Evolutionary conservation across 2,329 filamentous ascomycete species (phyloP).

Genomic region (Metarhizium brunneum): DNA sequence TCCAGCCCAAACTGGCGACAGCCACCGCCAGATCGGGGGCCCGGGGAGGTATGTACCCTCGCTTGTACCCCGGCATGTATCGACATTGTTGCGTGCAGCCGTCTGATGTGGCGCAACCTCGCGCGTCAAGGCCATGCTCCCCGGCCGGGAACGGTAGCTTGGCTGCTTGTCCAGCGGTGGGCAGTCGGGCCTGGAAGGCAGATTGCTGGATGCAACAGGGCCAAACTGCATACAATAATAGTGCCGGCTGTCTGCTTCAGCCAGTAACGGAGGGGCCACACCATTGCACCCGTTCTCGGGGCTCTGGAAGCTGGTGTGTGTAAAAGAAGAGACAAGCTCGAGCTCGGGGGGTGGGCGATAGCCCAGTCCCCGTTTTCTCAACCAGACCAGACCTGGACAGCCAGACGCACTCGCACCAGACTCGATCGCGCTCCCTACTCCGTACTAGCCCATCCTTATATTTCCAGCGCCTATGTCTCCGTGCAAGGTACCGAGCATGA

Average conservation of each 20-base stretch:
- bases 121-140: neutral
- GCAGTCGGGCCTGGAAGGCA: neutral
- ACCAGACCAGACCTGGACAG: too few species aligned
- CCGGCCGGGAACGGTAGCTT: slow-evolving; percentile 6
- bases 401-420: neutral
- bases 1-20: neutral
- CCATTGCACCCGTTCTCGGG: neutral
- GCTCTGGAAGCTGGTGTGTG: neutral
- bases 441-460: neutral
- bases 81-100: slow-evolving; percentile 1
- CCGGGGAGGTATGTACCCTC: neutral
- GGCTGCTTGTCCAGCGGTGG: neutral
- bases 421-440: neutral
- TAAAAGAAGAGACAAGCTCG: neutral
- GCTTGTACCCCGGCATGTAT: neutral
- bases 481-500: neutral
- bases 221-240: neutral
- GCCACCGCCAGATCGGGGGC: neutral
- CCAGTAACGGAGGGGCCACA: neutral
- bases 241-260: neutral
- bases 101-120: slow-evolving; percentile 12
- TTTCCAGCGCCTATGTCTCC: neutral
- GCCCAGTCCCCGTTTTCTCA: neutral
- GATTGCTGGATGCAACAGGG: neutral
- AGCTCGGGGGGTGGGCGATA: slow-evolving; percentile 2